Conservation (phyloP, 2,329 filamentous ascomycete species). For the Lojkania enalia region DNA sequence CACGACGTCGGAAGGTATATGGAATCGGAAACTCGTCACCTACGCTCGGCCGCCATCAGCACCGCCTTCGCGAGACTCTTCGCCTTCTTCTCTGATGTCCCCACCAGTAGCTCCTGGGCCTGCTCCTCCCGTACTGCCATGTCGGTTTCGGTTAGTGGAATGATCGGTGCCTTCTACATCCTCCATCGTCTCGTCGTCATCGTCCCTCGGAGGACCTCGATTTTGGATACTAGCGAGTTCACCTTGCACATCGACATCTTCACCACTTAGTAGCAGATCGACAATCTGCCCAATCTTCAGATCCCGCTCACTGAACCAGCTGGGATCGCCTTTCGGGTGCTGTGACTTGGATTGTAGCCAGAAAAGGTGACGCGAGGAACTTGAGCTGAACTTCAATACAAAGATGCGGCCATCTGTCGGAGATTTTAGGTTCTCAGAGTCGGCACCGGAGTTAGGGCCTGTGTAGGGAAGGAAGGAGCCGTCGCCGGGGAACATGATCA, state of each 20-base stretch:
- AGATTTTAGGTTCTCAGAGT: constrained; percentile 63
- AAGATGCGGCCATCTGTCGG: constrained; percentile 85
- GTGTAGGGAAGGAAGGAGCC: constrained; percentile 81
- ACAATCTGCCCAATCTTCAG: constrained; percentile 87
- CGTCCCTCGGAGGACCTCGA: constrained; percentile 53
- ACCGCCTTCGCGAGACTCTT: constrained; percentile 85
- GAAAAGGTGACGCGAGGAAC: constrained; percentile 88
- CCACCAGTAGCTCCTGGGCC: constrained; percentile 86
- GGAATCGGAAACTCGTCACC: constrained; percentile 63
- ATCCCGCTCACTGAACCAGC: constrained; percentile 83
- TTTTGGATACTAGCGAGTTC: constrained; percentile 67
- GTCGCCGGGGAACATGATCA: constrained; percentile 92
- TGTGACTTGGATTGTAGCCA: constrained; percentile 95
- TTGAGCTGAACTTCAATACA: constrained; percentile 89
- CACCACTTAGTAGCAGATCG: constrained; percentile 80
- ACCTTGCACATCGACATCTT: constrained; percentile 76
- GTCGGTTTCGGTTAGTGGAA: constrained; percentile 34
- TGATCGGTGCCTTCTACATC: constrained; percentile 59
- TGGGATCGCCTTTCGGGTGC: constrained; percentile 67
- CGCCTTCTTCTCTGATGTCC: constrained; percentile 87
- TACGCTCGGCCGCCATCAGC: constrained; percentile 99
- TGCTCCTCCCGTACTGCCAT: constrained; percentile 69
- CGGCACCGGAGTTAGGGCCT: constrained; percentile 55
- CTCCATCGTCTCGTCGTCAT: constrained; percentile 69
- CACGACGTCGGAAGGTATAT: constrained; percentile 39